Conservation (phyloP, 208 protist genomes). For the Phytomonas sp. region DNA sequence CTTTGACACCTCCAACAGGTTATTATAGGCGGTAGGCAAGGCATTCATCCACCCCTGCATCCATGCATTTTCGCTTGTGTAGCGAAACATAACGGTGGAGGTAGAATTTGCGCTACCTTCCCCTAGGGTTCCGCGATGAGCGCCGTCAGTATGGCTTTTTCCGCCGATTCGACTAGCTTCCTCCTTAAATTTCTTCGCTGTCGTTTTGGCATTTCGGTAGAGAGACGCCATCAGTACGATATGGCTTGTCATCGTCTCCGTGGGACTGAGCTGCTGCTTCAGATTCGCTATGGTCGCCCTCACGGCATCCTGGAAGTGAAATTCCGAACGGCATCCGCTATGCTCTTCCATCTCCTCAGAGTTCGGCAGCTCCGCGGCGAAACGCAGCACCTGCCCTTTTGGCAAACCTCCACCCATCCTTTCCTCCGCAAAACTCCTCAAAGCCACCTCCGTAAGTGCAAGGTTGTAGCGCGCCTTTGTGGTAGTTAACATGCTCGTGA, state of each 20-base stretch:
- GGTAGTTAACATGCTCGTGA: conserved; percentile 62
- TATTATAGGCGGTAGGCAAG: conserved; percentile 67
- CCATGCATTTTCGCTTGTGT: conserved; percentile 56
- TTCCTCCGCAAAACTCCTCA: conserved; percentile 6
- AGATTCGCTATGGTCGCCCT: conserved; percentile 7
- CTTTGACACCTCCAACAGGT: conserved; percentile 60
- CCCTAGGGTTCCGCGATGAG: not conserved
- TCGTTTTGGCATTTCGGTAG: conserved; percentile 7
- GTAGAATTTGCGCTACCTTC: not conserved
- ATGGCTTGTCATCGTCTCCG: conserved; percentile 68
- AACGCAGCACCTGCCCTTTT: not conserved
- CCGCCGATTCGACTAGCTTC: not conserved
- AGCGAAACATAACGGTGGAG: conserved; percentile 12
- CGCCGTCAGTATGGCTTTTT: not conserved
- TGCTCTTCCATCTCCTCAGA: not conserved
- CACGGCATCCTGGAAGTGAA: not conserved
- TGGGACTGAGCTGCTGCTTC: conserved; percentile 25
- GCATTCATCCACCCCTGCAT: conserved; percentile 60
- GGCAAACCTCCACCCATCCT: not conserved
- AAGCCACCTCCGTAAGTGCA: conserved; percentile 42
- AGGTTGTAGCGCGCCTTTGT: conserved; percentile 57
- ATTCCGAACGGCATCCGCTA: not conserved
- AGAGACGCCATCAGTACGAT: conserved; percentile 47
- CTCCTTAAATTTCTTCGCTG: not conserved
- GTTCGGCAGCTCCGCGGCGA: not conserved